Evolutionary conservation across 495 filamentous ascomycete species (phyloP).

Genomic region (Penicillium soppii): DNA sequence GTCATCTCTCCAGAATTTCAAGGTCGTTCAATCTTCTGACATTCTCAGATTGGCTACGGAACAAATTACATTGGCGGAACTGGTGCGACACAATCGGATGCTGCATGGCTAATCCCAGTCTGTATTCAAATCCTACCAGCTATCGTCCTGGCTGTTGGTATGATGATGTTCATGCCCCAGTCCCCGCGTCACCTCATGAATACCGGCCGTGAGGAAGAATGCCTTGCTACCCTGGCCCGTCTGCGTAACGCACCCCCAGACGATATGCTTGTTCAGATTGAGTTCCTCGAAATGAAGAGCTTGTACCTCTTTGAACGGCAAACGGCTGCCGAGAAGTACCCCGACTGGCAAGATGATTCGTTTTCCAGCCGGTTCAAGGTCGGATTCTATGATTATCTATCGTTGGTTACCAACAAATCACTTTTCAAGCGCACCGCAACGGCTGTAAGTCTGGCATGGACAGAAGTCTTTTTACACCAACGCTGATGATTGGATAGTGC

Average conservation of each 20-base stretch:
- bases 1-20: slow-evolving; percentile 13
- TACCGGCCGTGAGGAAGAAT: slow-evolving; percentile 64
- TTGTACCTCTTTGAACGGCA: slow-evolving; percentile 74
- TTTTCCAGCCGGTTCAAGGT: slow-evolving; percentile 32
- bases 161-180: slow-evolving; percentile 72
- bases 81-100: slow-evolving; percentile 37
- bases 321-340: slow-evolving; percentile 51
- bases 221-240: slow-evolving; percentile 57
- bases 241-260: slow-evolving; percentile 56
- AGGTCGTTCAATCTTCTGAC: neutral
- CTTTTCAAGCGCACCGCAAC: slow-evolving; percentile 37
- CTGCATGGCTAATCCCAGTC: slow-evolving; percentile 47
- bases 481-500: slow-evolving; percentile 19
- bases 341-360: slow-evolving; percentile 30
- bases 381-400: slow-evolving; percentile 29
- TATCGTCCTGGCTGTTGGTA: slow-evolving; percentile 37
- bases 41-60: slow-evolving; percentile 46
- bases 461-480: neutral
- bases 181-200: slow-evolving; percentile 76
- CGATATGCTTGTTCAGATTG: slow-evolving; percentile 71
- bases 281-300: slow-evolving; percentile 78
- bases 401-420: slow-evolving; percentile 33
- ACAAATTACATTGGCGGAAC: slow-evolving; percentile 48
- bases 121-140: slow-evolving; percentile 46
- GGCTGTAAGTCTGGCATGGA: slow-evolving; percentile 24